Base-by-base conservation (phyloP, 1,284 basidiomycete genomes). In the Veloboletus limbatus region DNA sequence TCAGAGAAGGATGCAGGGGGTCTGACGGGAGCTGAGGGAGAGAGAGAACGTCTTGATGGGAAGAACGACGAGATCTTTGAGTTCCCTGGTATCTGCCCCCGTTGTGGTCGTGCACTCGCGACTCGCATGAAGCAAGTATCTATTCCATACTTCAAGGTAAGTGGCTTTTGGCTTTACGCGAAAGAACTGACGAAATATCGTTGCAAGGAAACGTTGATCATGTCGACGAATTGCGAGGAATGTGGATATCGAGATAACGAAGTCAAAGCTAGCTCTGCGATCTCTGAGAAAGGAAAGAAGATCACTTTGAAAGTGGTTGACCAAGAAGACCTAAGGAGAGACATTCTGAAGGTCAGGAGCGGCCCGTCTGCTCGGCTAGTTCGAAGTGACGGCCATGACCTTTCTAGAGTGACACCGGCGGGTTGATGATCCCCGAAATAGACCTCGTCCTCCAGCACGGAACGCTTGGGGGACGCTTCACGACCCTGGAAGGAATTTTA, bases 161-260 rank as follows among this genome's bases (percentile, higher is more conserved):
- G 47, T 56, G 11, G 16, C 22, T 21, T 35, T 18, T 33, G 17
- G 6, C 11, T 20, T 41, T 16, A 13, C 22, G 21, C 8, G 17
- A 36, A n/a, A 32, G 21, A 17, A 31, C 3, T 7, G 7, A 50
- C 14, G 27, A 43, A 37, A 37, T 27, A 47, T 30, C 13, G 22
- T 41, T n/a, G 25, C 3, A 52, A 94, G 89, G 94, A 99, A 62
- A 88, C 96, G 50, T 74, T 99, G 53, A 95, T 99, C 70, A 99
- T 99, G 96, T 97, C 95, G 21, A 96, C 95, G 21, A 97, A 97
- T 65, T 99, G 97, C 68, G 91, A 92, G 45, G 70, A 74, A 45
- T 99, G 96, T 67, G 96, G 96, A 1, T 99, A 98, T 71, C 79
- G 92, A 55, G 96, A 99, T 71, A 98, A 97, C 65, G 96, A 99